phyloP scores from a whole-genome alignment of 2,329 filamentous ascomycete species.

The Cladorrhinum sp. region DNA sequence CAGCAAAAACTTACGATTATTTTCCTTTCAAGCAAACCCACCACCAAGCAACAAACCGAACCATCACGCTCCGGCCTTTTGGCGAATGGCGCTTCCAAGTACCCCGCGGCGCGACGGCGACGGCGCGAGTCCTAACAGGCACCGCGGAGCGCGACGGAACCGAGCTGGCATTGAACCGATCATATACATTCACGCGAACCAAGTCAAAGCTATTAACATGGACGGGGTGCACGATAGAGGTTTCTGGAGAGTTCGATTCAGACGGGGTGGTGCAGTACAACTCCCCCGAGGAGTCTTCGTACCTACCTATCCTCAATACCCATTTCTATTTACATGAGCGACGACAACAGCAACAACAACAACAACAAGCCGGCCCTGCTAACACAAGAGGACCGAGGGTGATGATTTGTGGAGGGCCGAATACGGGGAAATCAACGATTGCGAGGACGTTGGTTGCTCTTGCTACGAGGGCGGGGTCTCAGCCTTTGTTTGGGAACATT shows the following conservation, averaged over 20 bases:
- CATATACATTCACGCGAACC: slow-evolving; percentile 75
- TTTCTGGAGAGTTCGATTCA: slow-evolving; percentile 57
- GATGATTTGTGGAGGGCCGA: slow-evolving; percentile 74
- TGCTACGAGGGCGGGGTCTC: slow-evolving; percentile 68
- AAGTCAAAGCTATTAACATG: slow-evolving; percentile 91
- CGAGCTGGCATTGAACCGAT: slow-evolving; percentile 77
- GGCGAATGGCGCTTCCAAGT: slow-evolving; percentile 81
- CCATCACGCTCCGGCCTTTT: slow-evolving; percentile 55
- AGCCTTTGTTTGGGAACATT: slow-evolving; percentile 80
- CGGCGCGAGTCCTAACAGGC: slow-evolving; percentile 67
- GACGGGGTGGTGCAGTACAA: slow-evolving; percentile 60
- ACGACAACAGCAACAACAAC: slow-evolving; percentile 52
- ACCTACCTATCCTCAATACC: slow-evolving; percentile 76
- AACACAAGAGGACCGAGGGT: slow-evolving; percentile 66
- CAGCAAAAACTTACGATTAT: neutral
- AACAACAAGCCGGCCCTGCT: slow-evolving; percentile 30
- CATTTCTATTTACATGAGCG: slow-evolving; percentile 81
- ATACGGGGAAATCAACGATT: slow-evolving; percentile 79
- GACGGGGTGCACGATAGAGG: slow-evolving; percentile 83
- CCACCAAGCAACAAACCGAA: slow-evolving; percentile 35
- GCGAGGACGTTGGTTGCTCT: slow-evolving; percentile 76
- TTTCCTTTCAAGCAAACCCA: neutral
- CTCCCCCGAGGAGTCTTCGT: slow-evolving; percentile 74
- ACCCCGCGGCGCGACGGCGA: slow-evolving; percentile 37
- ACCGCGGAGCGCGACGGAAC: slow-evolving; percentile 93